These are phyloP conservation scores for Eucalyptus pauciflora DNA, from an alignment of 345 rosid genomes.

Conservation along the genomic window DNA sequence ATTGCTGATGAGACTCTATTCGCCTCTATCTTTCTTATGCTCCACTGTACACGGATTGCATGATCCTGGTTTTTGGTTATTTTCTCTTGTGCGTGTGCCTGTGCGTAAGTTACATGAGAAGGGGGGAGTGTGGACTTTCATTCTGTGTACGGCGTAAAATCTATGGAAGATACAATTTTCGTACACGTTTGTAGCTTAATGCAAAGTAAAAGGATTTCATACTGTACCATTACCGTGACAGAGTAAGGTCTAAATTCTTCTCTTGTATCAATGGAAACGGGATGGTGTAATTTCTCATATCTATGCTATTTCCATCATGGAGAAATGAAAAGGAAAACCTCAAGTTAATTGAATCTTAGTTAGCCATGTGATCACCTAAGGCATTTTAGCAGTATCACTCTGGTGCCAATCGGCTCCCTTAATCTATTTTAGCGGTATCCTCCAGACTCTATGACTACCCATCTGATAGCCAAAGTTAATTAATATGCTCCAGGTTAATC, in stretches of 20 bases:
- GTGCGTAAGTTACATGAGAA: not conserved
- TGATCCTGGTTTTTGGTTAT: not conserved
- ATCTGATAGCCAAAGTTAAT: not conserved
- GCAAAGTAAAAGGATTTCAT: not conserved
- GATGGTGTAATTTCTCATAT: not conserved
- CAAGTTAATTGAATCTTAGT: not conserved
- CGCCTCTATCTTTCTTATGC: not conserved
- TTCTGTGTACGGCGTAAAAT: not conserved
- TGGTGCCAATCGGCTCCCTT: not conserved
- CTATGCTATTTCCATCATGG: not conserved
- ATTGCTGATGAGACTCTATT: not conserved
- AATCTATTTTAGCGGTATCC: not conserved
- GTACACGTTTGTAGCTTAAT: not conserved
- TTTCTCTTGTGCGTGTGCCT: not conserved
- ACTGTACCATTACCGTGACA: not conserved
- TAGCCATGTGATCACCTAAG: not conserved
- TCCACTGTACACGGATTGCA: not conserved
- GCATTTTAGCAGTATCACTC: not conserved
- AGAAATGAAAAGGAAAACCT: not conserved
- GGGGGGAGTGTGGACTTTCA: not conserved
- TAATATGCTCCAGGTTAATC: slow-evolving; percentile 30
- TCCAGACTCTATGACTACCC: not conserved
- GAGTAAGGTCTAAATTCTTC: not conserved
- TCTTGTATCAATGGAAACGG: not conserved
- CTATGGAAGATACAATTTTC: not conserved